Percentiles rank a stretch among this genome's conserved stretches.
Conservation (phyloP, 163 green algal species). For the Coccomyxa subellipsoidea region DNA sequence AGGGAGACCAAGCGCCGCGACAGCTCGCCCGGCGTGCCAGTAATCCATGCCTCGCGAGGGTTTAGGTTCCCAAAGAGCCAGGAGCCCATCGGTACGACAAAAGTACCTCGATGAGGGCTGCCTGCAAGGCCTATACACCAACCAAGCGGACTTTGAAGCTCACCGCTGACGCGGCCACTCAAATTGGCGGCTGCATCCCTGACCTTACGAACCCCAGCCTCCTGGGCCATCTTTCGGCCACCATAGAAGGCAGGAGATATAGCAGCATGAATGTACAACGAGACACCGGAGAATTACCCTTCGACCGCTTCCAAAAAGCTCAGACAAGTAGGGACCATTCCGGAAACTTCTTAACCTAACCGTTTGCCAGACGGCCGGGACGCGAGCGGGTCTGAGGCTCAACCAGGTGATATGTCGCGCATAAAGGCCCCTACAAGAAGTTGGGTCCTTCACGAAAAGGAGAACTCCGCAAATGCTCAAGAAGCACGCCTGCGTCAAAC, state of each 20-base stretch:
- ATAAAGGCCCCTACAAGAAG: too few species aligned
- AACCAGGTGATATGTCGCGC: too few species aligned
- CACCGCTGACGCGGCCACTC: background rate
- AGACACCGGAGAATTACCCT: background rate
- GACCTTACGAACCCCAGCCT: background rate
- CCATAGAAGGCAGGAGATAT: too few species aligned
- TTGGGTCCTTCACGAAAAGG: too few species aligned
- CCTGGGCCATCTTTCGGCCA: too few species aligned
- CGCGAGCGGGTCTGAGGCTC: too few species aligned
- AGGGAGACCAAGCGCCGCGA: too few species aligned
- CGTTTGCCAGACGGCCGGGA: background rate
- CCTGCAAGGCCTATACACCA: background rate
- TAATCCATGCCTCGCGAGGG: background rate
- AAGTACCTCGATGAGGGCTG: background rate
- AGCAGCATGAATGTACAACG: too few species aligned
- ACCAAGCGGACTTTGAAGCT: background rate
- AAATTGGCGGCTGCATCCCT: background rate
- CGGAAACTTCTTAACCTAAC: too few species aligned
- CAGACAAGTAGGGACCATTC: too few species aligned
- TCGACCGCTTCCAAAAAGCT: too few species aligned
- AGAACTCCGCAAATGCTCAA: too few species aligned
- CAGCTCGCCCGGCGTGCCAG: background rate
- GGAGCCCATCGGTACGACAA: background rate
- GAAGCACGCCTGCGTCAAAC: background rate
- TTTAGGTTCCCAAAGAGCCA: background rate